Evolutionary conservation across 202 grass and related monocot genomes (phyloP).

Genomic region (Elaeis oleifera): DNA sequence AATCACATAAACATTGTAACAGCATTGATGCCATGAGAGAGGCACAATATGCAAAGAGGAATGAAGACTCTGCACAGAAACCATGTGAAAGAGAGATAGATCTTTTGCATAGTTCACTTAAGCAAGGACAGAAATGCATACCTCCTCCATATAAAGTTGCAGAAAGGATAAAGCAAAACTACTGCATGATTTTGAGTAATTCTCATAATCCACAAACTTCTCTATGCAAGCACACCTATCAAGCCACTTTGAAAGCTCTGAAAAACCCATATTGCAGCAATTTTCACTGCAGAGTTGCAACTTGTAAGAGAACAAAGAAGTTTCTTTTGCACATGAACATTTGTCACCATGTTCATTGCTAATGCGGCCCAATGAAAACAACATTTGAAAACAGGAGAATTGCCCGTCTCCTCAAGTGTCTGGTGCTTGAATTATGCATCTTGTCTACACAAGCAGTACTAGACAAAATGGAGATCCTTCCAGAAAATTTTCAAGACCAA

Average conservation of each 20-base stretch:
- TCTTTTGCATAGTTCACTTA: no score
- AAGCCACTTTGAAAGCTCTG: conserved; percentile 79
- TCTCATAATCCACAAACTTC: conserved; percentile 15
- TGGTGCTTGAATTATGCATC: conserved; percentile 29
- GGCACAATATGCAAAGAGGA: no score
- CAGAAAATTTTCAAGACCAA: conserved; percentile 42
- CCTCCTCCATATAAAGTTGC: conserved; percentile 87
- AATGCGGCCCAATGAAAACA: conserved; percentile 43
- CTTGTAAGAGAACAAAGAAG: conserved; percentile 26
- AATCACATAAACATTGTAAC: no score
- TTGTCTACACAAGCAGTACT: conserved; percentile 26
- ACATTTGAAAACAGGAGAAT: conserved; percentile 57
- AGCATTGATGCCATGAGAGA: no score
- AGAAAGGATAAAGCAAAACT: conserved; percentile 60
- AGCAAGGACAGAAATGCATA: conserved; percentile 17
- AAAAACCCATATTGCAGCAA: conserved; percentile 41
- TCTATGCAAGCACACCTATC: conserved; percentile 34
- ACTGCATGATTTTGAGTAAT: conserved; percentile 40
- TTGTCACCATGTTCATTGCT: conserved; percentile 30
- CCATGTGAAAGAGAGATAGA: no score
- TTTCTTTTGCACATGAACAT: conserved; percentile 40
- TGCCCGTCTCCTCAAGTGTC: conserved; percentile 69
- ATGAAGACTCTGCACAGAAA: no score
- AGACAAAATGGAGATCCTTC: conserved; percentile 67
- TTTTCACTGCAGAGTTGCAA: conserved; percentile 35